Evolutionary conservation across 2,329 filamentous ascomycete genomes (phyloP).

Genomic region (Beauveria sp.): DNA sequence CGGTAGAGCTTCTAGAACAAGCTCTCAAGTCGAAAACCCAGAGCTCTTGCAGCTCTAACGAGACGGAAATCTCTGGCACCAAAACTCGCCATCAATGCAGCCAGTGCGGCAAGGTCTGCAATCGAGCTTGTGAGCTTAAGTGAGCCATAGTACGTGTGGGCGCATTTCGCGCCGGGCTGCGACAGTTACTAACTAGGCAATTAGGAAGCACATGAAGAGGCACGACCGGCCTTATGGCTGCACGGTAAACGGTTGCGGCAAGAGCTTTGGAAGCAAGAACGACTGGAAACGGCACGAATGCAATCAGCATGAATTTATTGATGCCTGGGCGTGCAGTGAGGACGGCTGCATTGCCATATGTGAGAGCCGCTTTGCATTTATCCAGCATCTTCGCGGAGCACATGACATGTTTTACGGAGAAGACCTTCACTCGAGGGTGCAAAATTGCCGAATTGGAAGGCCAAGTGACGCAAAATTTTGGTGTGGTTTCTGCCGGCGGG

Average conservation of each 20-base stretch:
- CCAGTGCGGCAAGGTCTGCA: conserved; percentile 39
- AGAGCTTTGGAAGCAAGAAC: conserved; percentile 82
- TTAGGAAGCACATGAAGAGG: conserved; percentile 75
- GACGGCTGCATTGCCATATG: conserved; percentile 33
- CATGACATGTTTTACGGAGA: conserved; percentile 32
- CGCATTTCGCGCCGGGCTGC: conserved; percentile 13
- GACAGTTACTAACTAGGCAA: not conserved
- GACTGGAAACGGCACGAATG: conserved; percentile 92
- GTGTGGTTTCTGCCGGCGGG: conserved; percentile 72
- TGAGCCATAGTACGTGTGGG: conserved; percentile 24
- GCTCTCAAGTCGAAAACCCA: conserved; percentile 19
- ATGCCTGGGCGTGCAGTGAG: conserved; percentile 64
- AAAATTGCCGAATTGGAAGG: conserved; percentile 52
- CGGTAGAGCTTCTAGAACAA: conserved; percentile 25
- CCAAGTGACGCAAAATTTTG: conserved; percentile 64
- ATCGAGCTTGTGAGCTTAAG: conserved; percentile 50
- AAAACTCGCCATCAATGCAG: conserved; percentile 24
- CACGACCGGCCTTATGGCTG: conserved; percentile 78
- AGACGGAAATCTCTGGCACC: conserved; percentile 5
- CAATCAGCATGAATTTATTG: conserved; percentile 64
- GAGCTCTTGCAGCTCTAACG: not conserved
- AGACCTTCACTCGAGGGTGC: conserved; percentile 35
- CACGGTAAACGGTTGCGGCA: conserved; percentile 61
- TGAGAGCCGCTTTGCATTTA: conserved; percentile 39
- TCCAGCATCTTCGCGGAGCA: conserved; percentile 48